Evolutionary conservation across 306 rosid species (phyloP), one percentile per base, ranked within the genome.

Genomic region (Mimosa bimucronata): DNA sequence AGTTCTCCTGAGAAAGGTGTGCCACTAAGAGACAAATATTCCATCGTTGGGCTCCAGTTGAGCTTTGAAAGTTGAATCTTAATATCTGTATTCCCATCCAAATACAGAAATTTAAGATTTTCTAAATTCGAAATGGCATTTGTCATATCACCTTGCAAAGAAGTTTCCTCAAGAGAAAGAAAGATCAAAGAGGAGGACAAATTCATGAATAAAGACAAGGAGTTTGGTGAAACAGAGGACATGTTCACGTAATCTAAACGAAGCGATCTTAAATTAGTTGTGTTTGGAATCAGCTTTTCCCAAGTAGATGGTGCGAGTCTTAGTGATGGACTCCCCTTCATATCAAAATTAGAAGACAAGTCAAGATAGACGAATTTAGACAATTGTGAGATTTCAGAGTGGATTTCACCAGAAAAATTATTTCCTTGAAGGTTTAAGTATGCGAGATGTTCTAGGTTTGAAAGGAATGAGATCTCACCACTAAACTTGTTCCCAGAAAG

Each of bases 1-100:
- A 44, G 0, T 44, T 44, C 50, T 57, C 65, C 31, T 23, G 6
- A 14, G 53, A 46, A 46, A 46, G 7, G 53, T 46, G 15, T 46
- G n/a, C 0, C n/a, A 15, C 5, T 0, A 0, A 46, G 19, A 46
- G 0, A 0, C 53, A 46, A 46, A 13, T 0, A 0, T 5, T 4
- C 6, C 44, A 0, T 14, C 11, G 11, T 9, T 7, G 62, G n/a
- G 29, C 29, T 55, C 29, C 62, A 21, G 6, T 21, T 55, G 62
- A 23, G 26, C 5, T 23, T 57, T 57, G 65, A 0, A 23, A 57
- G 65, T 23, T 23, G 65, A 23, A 26, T 7, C 1, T 6, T 5
- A 9, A 57, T 26, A 57, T 57, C 9, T 21, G 3, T 0, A 9
- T 55, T 57, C 7, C 30, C 5, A 18, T 57, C 15, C 26, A 6